Conservation (phyloP, 202 grass and related monocot species). For the Carex arenaria region DNA sequence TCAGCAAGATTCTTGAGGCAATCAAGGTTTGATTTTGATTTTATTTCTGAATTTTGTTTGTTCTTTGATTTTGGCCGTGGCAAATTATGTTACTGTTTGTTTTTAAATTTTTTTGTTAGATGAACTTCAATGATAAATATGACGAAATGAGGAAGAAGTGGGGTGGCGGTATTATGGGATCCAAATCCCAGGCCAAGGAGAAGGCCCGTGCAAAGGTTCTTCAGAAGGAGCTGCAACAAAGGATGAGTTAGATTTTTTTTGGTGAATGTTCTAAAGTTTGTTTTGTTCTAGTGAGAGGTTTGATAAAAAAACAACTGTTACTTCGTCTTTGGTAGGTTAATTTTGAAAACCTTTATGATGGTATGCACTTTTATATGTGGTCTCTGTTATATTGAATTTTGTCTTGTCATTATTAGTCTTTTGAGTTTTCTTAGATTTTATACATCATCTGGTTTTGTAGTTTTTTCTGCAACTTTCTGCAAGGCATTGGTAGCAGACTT, state of each 20-base stretch:
- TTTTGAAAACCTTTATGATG: not conserved
- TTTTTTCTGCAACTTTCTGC: not conserved
- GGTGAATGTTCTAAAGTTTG: not conserved
- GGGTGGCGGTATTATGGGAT: slow-evolving; percentile 72
- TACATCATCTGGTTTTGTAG: not conserved
- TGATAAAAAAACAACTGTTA: not conserved
- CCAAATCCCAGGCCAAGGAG: slow-evolving; percentile 72
- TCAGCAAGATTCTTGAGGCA: slow-evolving; percentile 94
- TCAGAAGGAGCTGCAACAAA: slow-evolving; percentile 59
- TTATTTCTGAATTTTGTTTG: not conserved
- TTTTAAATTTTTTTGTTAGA: slow-evolving; percentile 19
- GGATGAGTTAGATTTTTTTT: slow-evolving; percentile 51
- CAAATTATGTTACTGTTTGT: not conserved
- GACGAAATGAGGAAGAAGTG: slow-evolving; percentile 80
- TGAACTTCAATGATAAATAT: slow-evolving; percentile 76
- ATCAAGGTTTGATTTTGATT: slow-evolving; percentile 51
- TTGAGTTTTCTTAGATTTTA: not conserved
- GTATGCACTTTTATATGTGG: not conserved
- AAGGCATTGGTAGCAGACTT: not conserved
- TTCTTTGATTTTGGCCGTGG: not conserved
- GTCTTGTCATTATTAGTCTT: not conserved
- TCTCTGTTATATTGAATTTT: slow-evolving; percentile 2
- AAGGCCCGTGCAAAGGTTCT: slow-evolving; percentile 78
- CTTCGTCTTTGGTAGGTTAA: not conserved
- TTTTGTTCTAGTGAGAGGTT: not conserved